Evolutionary conservation across 2,329 filamentous ascomycete genomes (phyloP).

Genomic region (Laburnicola sp.): DNA sequence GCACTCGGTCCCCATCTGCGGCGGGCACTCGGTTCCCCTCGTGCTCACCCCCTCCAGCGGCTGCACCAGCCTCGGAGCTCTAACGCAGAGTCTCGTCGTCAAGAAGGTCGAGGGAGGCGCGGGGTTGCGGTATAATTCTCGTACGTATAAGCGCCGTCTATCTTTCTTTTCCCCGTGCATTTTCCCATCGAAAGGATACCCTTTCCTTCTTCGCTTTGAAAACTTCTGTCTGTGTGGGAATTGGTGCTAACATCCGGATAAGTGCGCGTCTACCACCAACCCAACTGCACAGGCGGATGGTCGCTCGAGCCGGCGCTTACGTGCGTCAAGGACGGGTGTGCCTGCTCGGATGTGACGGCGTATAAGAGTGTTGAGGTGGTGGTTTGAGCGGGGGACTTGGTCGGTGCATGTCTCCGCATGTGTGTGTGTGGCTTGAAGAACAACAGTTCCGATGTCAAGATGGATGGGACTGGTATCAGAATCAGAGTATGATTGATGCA

Average conservation of each 20-base stretch:
- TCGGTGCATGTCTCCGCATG: neutral
- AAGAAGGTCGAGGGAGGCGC: neutral
- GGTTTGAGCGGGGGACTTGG: neutral
- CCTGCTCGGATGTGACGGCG: conserved; percentile 7
- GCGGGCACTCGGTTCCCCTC: no score
- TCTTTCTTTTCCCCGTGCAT: neutral
- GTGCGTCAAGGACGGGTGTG: conserved; percentile 1
- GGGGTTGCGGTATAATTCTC: conserved; percentile 10
- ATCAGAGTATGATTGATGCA: no score
- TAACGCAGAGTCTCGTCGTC: conserved; percentile 3
- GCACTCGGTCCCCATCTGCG: neutral
- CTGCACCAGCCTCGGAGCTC: neutral
- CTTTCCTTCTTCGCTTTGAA: no score
- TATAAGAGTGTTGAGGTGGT: conserved; percentile 13
- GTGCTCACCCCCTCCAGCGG: neutral
- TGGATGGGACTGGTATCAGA: no score
- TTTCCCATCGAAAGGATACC: no score
- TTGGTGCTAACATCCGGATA: neutral
- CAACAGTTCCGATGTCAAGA: neutral
- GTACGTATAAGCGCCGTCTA: neutral
- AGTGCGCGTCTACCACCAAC: conserved; percentile 10
- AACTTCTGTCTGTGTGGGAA: neutral
- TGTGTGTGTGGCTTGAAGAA: neutral
- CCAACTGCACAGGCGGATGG: conserved; percentile 10
- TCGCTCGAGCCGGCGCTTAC: conserved; percentile 5